Conservation (phyloP, 345 rosid genomes). For the Ceriops tagal region DNA sequence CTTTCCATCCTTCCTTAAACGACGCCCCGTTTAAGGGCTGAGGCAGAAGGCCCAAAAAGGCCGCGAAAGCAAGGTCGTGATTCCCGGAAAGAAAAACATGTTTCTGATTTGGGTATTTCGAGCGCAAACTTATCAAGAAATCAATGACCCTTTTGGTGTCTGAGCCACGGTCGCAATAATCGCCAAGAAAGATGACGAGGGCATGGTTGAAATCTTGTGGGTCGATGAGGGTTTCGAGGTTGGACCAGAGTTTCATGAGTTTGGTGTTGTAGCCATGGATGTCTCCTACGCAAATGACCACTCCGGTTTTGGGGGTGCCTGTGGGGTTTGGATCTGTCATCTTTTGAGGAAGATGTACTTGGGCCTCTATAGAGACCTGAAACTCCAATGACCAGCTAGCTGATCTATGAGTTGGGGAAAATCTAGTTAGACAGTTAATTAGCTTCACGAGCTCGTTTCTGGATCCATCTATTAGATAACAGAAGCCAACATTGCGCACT, state of each 20-base stretch:
- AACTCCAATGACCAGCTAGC: too few relatives aligned
- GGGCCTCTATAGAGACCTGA: too few relatives aligned
- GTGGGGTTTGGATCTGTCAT: conserved; percentile 8
- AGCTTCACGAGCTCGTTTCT: too few relatives aligned
- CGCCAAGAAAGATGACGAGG: conserved; percentile 75
- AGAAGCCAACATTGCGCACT: too few relatives aligned
- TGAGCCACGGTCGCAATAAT: conserved; percentile 89
- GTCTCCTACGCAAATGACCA: conserved; percentile 71
- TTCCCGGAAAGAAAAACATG: conserved; percentile 68
- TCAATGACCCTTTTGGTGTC: conserved; percentile 58
- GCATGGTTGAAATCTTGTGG: conserved; percentile 52
- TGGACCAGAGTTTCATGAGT: conserved; percentile 68
- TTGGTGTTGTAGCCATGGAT: conserved; percentile 65
- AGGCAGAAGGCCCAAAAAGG: conserved; percentile 53
- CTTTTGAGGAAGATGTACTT: too few relatives aligned
- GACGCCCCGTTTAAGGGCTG: conserved; percentile 44
- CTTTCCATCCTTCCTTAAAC: conserved; percentile 59
- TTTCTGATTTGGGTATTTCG: conserved; percentile 48
- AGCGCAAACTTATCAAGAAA: conserved; percentile 50
- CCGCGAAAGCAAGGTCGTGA: conserved; percentile 76
- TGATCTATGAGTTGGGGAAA: too few relatives aligned
- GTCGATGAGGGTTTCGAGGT: conserved; percentile 45
- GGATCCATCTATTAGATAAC: too few relatives aligned
- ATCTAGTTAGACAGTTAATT: too few relatives aligned
- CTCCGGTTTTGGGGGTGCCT: conserved; percentile 31